A percentile compares a stretch with the other conserved stretches of the same genome.
Evolutionary conservation across 345 rosid species (phyloP).

Genomic region (Salix caprea): DNA sequence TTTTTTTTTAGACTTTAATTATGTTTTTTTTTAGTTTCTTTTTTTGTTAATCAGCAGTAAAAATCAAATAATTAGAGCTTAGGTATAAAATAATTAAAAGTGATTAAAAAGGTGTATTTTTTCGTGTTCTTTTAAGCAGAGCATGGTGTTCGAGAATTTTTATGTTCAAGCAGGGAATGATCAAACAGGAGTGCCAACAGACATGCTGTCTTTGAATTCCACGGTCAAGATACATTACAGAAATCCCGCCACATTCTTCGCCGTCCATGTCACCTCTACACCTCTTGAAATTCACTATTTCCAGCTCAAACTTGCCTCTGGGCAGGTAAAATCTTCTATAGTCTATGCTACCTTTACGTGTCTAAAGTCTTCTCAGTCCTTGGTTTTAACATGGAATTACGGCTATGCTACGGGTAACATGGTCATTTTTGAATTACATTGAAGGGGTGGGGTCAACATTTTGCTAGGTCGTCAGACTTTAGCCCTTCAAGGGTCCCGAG

Average conservation of each 20-base stretch:
- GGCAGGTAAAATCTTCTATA: constrained; percentile 44
- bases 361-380: background rate
- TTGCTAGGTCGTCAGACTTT: background rate
- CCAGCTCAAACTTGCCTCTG: constrained; percentile 77
- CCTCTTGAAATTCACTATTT: constrained; percentile 68
- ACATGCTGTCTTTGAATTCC: constrained; percentile 82
- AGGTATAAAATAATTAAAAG: background rate
- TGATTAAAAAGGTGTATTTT: background rate
- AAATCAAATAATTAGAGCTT: too few species aligned
- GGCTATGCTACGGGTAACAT: background rate
- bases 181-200: constrained; percentile 78
- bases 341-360: background rate
- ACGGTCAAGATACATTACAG: constrained; percentile 81
- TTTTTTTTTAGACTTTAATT: constrained; percentile 3
- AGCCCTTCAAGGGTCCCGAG: background rate
- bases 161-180: constrained; percentile 89
- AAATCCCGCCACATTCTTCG: constrained; percentile 77
- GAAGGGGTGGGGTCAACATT: background rate
- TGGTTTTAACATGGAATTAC: background rate
- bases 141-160: constrained; percentile 69
- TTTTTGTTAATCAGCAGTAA: too few species aligned
- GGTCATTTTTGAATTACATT: background rate
- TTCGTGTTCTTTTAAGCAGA: constrained; percentile 36
- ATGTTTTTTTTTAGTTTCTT: background rate
- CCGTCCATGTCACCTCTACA: constrained; percentile 86